These are phyloP conservation scores for Ensete ventricosum DNA, from an alignment of 176 grass and related monocot species.

Conservation along the genomic window DNA sequence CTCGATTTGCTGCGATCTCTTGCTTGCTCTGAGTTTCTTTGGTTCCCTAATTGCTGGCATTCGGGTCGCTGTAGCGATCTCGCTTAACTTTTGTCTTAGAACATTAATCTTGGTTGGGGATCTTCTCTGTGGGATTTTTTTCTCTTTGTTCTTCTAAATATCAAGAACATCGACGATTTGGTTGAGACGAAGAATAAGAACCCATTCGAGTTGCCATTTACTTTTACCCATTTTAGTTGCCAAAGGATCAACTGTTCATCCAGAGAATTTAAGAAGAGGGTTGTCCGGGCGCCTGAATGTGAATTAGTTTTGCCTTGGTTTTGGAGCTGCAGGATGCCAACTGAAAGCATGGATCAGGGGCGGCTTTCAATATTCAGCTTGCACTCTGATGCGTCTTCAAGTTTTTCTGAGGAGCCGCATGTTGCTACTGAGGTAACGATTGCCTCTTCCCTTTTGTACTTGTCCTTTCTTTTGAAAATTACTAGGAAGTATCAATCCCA, in stretches of 20 bases:
- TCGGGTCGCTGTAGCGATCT: neutral
- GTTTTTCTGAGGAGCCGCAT: neutral
- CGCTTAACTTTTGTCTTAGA: neutral
- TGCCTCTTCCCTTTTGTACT: no score
- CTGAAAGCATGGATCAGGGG: conserved; percentile 5
- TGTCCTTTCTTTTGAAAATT: neutral
- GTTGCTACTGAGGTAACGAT: conserved; percentile 4
- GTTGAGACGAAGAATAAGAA: neutral
- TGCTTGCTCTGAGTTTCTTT: neutral
- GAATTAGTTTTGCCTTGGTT: neutral
- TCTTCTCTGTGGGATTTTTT: neutral
- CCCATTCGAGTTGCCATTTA: neutral
- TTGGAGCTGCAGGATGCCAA: neutral
- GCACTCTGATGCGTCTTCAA: neutral
- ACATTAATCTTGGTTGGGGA: neutral
- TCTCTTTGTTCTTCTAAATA: neutral
- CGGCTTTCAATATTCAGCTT: neutral
- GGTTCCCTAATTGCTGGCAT: neutral
- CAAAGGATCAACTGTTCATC: neutral
- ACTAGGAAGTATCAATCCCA: no score
- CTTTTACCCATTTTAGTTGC: neutral
- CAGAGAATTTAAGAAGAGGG: neutral
- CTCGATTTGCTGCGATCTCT: neutral
- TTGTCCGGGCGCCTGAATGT: neutral
- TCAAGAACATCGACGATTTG: neutral